Evolutionary conservation across 2,329 filamentous ascomycete genomes (phyloP).

Genomic region (Penicillium sp.): DNA sequence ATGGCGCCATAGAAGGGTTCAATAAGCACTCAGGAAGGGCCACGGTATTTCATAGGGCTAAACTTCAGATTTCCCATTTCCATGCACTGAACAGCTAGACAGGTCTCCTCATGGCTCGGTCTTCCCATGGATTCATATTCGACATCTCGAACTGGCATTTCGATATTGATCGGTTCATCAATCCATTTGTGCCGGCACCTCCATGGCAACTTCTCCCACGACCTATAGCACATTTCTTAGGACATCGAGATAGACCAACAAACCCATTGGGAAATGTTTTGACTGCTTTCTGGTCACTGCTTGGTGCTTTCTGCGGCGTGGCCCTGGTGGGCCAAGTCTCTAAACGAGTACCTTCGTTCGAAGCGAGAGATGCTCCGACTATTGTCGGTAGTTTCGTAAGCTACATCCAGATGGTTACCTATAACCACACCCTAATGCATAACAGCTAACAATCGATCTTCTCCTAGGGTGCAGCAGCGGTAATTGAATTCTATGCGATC

Average conservation of each 20-base stretch:
- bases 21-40: neutral
- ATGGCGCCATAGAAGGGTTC: neutral
- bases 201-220: conserved; percentile 60
- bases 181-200: conserved; percentile 63
- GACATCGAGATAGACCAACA: conserved; percentile 48
- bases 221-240: conserved; percentile 63
- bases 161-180: conserved; percentile 71
- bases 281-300: conserved; percentile 57
- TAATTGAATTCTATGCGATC: conserved; percentile 68
- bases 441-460: neutral
- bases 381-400: conserved; percentile 68
- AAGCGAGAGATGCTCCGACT: conserved; percentile 50
- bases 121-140: conserved; percentile 5
- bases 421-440: neutral
- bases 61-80: neutral
- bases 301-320: conserved; percentile 61
- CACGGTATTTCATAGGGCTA: conserved; percentile 2
- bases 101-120: conserved; percentile 7
- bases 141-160: conserved; percentile 48
- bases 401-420: conserved; percentile 13
- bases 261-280: conserved; percentile 53
- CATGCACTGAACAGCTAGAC: neutral
- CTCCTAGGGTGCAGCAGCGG: conserved; percentile 63
- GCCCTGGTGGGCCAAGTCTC: conserved; percentile 56
- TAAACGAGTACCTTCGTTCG: conserved; percentile 52